Percentiles rank a stretch among this genome's conserved stretches.
These are phyloP conservation scores for Wickerhamiella azyma DNA, from an alignment of 805 yeast species.

Conservation along the genomic window DNA sequence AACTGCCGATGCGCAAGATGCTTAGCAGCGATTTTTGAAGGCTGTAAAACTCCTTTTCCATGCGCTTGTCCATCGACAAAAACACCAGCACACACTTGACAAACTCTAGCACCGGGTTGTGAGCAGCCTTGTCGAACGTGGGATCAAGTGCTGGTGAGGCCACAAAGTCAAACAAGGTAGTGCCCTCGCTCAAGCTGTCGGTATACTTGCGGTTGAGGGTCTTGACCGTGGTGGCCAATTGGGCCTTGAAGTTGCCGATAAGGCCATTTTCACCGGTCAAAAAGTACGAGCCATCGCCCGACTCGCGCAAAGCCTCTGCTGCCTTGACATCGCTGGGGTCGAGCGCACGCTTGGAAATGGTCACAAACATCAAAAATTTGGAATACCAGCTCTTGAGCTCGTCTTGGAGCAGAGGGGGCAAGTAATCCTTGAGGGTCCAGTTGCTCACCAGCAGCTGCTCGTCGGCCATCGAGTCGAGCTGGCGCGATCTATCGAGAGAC, in stretches of 20 bases:
- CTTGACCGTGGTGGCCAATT: constrained; percentile 51
- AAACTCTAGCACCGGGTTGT: constrained; percentile 68
- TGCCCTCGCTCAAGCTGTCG: constrained; percentile 38
- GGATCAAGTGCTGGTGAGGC: constrained; percentile 44
- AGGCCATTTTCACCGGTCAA: constrained; percentile 22
- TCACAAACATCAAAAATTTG: constrained; percentile 31
- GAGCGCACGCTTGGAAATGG: not conserved
- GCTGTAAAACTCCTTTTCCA: constrained; percentile 59
- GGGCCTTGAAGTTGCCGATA: constrained; percentile 40
- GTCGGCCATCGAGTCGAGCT: constrained; percentile 12
- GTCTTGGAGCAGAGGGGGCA: constrained; percentile 61
- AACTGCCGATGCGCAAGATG: constrained; percentile 71
- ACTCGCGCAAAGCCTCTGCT: not conserved
- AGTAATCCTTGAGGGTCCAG: constrained; percentile 68
- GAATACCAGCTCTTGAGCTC: constrained; percentile 85
- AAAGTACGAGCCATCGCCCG: constrained; percentile 1
- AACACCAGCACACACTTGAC: constrained; percentile 66
- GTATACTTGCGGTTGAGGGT: constrained; percentile 55
- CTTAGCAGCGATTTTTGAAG: constrained; percentile 61
- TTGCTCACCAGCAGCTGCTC: constrained; percentile 29
- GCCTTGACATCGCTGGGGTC: not conserved
- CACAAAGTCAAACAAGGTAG: constrained; percentile 60
- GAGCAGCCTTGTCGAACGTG: constrained; percentile 11
- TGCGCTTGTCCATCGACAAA: constrained; percentile 46
- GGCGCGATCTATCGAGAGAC: constrained; percentile 16